phyloP scores from a whole-genome alignment of 768 basidiomycete genomes.

The Brasilioporus rufonigricans region DNA sequence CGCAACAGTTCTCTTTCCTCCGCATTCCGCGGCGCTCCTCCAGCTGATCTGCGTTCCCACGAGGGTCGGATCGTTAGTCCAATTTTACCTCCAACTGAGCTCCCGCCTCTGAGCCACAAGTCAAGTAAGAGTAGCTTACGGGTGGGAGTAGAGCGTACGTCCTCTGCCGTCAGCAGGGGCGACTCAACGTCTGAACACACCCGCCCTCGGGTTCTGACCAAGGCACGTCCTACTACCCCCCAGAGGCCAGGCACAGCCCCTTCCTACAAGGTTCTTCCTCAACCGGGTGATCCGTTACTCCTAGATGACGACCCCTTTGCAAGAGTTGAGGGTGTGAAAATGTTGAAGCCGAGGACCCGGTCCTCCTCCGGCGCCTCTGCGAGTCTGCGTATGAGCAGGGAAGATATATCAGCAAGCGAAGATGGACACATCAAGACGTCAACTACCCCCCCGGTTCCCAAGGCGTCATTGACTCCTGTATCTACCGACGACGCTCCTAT shows the following conservation, averaged over 20 bases:
- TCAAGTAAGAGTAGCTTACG: constrained; percentile 16
- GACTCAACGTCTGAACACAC: constrained; percentile 12
- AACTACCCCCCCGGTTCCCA: background rate
- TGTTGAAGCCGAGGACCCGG: constrained; percentile 33
- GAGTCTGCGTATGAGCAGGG: background rate
- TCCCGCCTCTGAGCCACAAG: constrained; percentile 10
- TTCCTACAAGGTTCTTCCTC: constrained; percentile 6
- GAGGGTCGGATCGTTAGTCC: background rate
- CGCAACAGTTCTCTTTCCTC: constrained; percentile 5
- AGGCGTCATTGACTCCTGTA: background rate
- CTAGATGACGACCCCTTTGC: constrained; percentile 49
- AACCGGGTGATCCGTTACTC: constrained; percentile 23
- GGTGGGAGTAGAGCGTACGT: constrained; percentile 9
- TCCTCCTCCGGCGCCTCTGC: background rate
- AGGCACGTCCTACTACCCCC: constrained; percentile 35
- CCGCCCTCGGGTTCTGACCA: constrained; percentile 29
- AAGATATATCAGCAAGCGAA: background rate
- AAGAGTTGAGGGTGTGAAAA: constrained; percentile 48
- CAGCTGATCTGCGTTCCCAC: background rate
- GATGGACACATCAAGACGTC: constrained; percentile 8
- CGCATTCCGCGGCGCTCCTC: background rate
- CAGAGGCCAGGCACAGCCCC: constrained; percentile 17
- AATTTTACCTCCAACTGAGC: constrained; percentile 11
- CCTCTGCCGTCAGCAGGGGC: constrained; percentile 5
- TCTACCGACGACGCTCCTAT: background rate